Percentiles rank a stretch among this genome's conserved stretches.
Conservation (phyloP, 352 stramenopile genomes). For the Pythium apleroticum region DNA sequence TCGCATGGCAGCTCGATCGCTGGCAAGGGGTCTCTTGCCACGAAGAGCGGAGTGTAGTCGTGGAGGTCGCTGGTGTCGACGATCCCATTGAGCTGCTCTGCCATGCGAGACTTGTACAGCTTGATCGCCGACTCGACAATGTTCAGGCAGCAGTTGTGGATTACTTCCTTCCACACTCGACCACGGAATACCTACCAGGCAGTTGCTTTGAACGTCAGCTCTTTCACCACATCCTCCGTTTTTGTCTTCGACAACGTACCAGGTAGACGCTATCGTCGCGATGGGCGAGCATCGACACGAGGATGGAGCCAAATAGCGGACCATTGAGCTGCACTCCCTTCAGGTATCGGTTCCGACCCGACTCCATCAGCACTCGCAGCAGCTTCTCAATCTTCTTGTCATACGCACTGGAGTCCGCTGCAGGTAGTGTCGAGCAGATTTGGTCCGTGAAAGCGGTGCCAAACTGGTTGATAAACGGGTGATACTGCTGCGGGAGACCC, state of each 20-base stretch:
- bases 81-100: conserved; percentile 56
- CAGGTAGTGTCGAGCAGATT: conserved; percentile 50
- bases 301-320: conserved; percentile 61
- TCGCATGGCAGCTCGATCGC: conserved; percentile 67
- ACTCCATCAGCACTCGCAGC: conserved; percentile 50
- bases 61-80: conserved; percentile 73
- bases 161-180: conserved; percentile 72
- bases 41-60: conserved; percentile 47
- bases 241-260: conserved; percentile 36
- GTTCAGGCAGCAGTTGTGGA: conserved; percentile 81
- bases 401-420: conserved; percentile 40
- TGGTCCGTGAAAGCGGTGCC: conserved; percentile 54
- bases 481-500: conserved; percentile 29
- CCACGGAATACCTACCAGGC: conserved; percentile 53
- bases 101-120: conserved; percentile 78
- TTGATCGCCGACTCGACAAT: conserved; percentile 79
- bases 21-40: conserved; percentile 27
- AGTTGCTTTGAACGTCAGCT: background rate
- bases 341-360: conserved; percentile 61
- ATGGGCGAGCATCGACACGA: conserved; percentile 76
- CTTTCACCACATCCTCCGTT: background rate
- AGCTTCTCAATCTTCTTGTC: conserved; percentile 71
- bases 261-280: conserved; percentile 62
- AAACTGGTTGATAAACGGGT: conserved; percentile 44
- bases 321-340: conserved; percentile 75